Conservation (phyloP, 179 eudicot species). For the Silene vulgaris region DNA sequence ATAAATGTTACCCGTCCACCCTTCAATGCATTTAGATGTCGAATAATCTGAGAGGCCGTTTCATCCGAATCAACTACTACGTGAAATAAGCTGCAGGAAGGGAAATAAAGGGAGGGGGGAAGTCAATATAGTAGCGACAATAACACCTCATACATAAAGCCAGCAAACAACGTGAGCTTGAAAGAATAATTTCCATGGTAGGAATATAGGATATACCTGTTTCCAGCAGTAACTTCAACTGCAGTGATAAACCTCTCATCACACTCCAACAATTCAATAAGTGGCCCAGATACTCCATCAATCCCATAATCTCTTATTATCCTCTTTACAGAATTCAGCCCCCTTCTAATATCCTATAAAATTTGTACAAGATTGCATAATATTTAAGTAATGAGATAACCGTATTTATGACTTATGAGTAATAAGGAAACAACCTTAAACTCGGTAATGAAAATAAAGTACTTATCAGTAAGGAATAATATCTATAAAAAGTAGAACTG, state of each 20-base stretch:
- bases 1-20: conserved; percentile 97
- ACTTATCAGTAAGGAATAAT: not conserved
- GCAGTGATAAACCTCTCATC: conserved; percentile 93
- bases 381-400: conserved; percentile 6
- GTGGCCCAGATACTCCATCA: conserved; percentile 75
- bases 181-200: not conserved
- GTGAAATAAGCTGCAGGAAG: conserved; percentile 78
- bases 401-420: no score
- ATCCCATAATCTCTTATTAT: conserved; percentile 51
- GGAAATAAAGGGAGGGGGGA: not conserved
- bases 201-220: conserved; percentile 45
- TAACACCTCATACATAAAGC: conserved; percentile 4
- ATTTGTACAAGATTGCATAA: conserved; percentile 11
- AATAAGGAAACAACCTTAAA: not conserved
- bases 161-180: not conserved
- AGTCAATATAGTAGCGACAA: conserved; percentile 2
- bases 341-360: conserved; percentile 86
- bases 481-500: not conserved
- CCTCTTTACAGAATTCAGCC: conserved; percentile 69
- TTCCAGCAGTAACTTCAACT: conserved; percentile 99
- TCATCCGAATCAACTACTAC: conserved; percentile 93
- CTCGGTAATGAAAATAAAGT: not conserved
- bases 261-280: conserved; percentile 91
- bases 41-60: conserved; percentile 70
- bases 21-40: conserved; percentile 65